A percentile compares a stretch with the other conserved stretches of the same genome.
Conservation (phyloP, 2,329 filamentous ascomycete species). For the Hirsutella thompsonii region DNA sequence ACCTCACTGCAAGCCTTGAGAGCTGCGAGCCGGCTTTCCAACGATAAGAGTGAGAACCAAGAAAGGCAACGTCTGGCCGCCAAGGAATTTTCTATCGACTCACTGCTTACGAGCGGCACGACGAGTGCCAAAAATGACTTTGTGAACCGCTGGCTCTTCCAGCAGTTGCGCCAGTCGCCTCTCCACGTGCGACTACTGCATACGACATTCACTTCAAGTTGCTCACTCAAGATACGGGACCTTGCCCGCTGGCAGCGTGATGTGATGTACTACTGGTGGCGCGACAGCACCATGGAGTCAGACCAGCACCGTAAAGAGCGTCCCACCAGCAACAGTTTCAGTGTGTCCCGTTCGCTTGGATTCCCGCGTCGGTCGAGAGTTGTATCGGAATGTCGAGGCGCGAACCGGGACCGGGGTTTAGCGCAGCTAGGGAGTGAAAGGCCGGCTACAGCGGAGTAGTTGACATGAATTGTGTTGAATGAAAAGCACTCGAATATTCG, state of each 20-base stretch:
- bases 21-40: conserved; percentile 22
- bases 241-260: conserved; percentile 22
- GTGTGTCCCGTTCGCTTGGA: conserved; percentile 12
- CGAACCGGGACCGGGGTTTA: background rate
- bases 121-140: conserved; percentile 28
- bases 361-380: conserved; percentile 15
- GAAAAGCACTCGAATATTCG: too few species aligned
- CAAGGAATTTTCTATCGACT: conserved; percentile 36
- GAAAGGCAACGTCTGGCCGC: conserved; percentile 24
- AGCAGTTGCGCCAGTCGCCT: conserved; percentile 32
- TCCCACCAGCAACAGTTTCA: conserved; percentile 11
- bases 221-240: conserved; percentile 19
- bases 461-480: background rate
- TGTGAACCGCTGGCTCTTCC: conserved; percentile 38
- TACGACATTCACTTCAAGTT: conserved; percentile 14
- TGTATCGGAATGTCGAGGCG: conserved; percentile 11
- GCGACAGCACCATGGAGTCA: conserved; percentile 11
- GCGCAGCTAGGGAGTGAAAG: conserved; percentile 4
- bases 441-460: conserved; percentile 5
- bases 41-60: conserved; percentile 18
- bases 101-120: conserved; percentile 23
- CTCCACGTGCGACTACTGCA: conserved; percentile 31
- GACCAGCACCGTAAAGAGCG: conserved; percentile 5
- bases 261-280: conserved; percentile 25
- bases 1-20: conserved; percentile 28